phyloP scores from a whole-genome alignment of 768 basidiomycete species.

The Boletus rubroflammeus region DNA sequence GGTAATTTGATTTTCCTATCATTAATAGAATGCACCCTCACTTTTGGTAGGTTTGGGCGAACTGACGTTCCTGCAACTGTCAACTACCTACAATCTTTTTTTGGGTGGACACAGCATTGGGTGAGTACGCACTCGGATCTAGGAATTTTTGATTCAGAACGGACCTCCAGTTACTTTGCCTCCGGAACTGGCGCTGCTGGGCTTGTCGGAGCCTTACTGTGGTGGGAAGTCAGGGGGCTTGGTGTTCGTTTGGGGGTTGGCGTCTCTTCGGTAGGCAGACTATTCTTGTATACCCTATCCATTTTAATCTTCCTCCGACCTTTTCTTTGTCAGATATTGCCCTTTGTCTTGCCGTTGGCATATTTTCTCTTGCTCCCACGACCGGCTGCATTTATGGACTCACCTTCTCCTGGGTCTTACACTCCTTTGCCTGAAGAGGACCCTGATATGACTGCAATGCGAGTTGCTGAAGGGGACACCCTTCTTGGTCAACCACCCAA shows the following conservation, averaged over 20 bases:
- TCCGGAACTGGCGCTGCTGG: slow-evolving; percentile 95
- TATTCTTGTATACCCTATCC: not conserved
- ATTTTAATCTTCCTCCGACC: not conserved
- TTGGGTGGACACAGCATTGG: slow-evolving; percentile 79
- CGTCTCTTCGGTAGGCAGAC: slow-evolving; percentile 63
- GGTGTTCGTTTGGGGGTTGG: slow-evolving; percentile 85
- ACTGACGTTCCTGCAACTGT: slow-evolving; percentile 91
- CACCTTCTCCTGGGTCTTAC: slow-evolving; percentile 36
- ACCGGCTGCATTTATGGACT: slow-evolving; percentile 45
- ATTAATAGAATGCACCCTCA: slow-evolving; percentile 2
- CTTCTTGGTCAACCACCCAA: slow-evolving; percentile 35
- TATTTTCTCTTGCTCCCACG: slow-evolving; percentile 78
- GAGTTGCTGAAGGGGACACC: slow-evolving; percentile 29
- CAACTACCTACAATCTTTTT: slow-evolving; percentile 74
- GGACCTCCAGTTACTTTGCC: slow-evolving; percentile 71
- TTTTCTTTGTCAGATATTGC: slow-evolving; percentile 57
- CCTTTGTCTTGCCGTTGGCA: slow-evolving; percentile 71
- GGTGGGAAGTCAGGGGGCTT: slow-evolving; percentile 88
- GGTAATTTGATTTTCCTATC: slow-evolving; percentile 40
- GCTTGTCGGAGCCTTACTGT: slow-evolving; percentile 85
- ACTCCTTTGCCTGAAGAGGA: slow-evolving; percentile 36
- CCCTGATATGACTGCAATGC: slow-evolving; percentile 14
- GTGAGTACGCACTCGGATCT: slow-evolving; percentile 34
- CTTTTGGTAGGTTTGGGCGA: slow-evolving; percentile 77
- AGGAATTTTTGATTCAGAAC: not conserved